Evolutionary conservation across 2,329 filamentous ascomycete species (phyloP), one percentile per base, ranked within the genome.

Genomic region (Xylaria sp.): DNA sequence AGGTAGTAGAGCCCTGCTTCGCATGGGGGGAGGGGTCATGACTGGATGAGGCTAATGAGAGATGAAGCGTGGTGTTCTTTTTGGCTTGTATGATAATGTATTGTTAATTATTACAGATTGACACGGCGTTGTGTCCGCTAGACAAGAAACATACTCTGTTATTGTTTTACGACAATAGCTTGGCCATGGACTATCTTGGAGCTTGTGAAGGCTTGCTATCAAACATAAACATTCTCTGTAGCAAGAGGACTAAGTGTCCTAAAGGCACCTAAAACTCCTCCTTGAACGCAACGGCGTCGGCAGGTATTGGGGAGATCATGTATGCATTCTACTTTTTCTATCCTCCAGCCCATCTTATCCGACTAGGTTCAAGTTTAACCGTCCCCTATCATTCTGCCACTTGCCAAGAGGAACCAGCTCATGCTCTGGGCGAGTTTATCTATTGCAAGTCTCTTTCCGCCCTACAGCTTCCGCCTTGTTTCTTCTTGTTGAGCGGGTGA

Each of bases 41-140:
- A 27, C 33, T 8, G 13, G 38, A 35, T 25, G 46, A 48, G 19
- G 21, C 19, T 44, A 47, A 25, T 41, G 23, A 53, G 48, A 25
- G 11, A 48, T 25, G 48, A 53, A 56, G 58, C 58, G 46, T 40
- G 9, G 35, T 51, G 25, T 29, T 54, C 6, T 31, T 31, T 51
- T 13, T n/a, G n/a, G n/a, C n/a, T n/a, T n/a, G n/a, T n/a, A n/a
- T n/a, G n/a, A n/a, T n/a, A n/a, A n/a, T n/a, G n/a, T n/a, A n/a
- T n/a, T n/a, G n/a, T n/a, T n/a, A n/a, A n/a, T n/a, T n/a, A n/a
- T n/a, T n/a, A n/a, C n/a, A 33, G 4, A 21, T 47, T 31, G 44
- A 11, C 9, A 17, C 10, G 37, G 48, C 43, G 41, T 58, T 31
- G 8, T 48, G 19, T 46, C 53, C n/a, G 23, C 43, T 15, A 57